Conservation (phyloP, 2,329 filamentous ascomycete genomes). For the Byssoonygena ceratinophila region DNA sequence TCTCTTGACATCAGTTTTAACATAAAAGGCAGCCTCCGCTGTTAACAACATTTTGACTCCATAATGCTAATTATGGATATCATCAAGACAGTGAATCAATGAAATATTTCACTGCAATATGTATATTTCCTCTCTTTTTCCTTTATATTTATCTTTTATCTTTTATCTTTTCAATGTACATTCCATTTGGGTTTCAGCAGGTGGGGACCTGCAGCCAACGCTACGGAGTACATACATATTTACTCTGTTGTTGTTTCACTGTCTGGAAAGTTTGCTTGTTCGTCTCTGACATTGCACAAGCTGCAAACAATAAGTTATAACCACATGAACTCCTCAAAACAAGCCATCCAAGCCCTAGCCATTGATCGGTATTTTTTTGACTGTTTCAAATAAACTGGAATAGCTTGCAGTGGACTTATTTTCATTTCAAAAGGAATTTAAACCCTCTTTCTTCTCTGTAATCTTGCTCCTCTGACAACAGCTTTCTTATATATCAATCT, state of each 20-base stretch:
- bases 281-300: neutral
- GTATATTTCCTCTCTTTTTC: neutral
- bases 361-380: no score
- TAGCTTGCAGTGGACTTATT: neutral
- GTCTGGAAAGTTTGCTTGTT: neutral
- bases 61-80: neutral
- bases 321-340: neutral
- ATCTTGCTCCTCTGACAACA: neutral
- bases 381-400: neutral
- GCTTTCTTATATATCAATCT: neutral
- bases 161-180: no score
- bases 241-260: neutral
- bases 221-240: no score
- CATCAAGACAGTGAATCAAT: neutral
- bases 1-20: no score
- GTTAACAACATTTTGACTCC: no score
- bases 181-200: neutral
- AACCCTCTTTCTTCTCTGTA: neutral
- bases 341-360: neutral
- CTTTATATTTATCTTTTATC: no score
- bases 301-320: slow-evolving; percentile 6
- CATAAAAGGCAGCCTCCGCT: no score
- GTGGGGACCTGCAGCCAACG: neutral
- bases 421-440: neutral
- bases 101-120: no score